Conservation (phyloP, 2,329 filamentous ascomycete genomes). For the Lasiodiplodia sp. region DNA sequence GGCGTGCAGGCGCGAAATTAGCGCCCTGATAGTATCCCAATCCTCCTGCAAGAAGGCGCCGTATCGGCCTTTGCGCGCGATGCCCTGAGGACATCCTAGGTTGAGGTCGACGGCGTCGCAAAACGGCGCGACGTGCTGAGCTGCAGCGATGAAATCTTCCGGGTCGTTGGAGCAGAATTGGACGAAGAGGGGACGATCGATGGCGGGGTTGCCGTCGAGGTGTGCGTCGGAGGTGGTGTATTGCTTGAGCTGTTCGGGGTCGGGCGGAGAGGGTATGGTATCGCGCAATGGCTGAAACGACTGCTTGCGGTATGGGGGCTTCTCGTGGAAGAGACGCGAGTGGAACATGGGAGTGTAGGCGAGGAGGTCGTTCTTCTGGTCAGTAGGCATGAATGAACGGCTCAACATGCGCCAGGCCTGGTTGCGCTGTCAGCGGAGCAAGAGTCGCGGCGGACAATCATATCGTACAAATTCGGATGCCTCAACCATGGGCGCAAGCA, state of each 20-base stretch:
- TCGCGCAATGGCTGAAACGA: constrained; percentile 76
- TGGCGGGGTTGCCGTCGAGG: constrained; percentile 84
- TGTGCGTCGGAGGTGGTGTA: constrained; percentile 39
- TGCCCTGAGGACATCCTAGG: constrained; percentile 94
- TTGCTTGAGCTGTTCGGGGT: constrained; percentile 45
- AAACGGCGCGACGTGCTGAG: constrained; percentile 78
- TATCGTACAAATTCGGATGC: constrained; percentile 90
- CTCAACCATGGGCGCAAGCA: constrained; percentile 97
- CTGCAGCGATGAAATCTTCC: constrained; percentile 79
- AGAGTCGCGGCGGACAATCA: constrained; percentile 25
- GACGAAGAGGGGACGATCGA: constrained; percentile 90
- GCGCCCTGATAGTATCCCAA: constrained; percentile 78
- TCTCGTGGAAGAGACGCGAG: constrained; percentile 84
- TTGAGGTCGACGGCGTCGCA: constrained; percentile 97
- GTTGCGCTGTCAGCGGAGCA: constrained; percentile 25
- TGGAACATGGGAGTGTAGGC: constrained; percentile 98
- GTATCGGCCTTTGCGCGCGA: constrained; percentile 88
- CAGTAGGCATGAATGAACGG: constrained; percentile 81
- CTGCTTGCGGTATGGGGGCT: constrained; percentile 74
- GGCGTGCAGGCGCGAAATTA: constrained; percentile 83
- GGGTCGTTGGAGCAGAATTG: constrained; percentile 95
- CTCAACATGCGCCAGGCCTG: constrained; percentile 96
- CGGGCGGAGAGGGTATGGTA: constrained; percentile 44
- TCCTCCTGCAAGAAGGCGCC: constrained; percentile 96
- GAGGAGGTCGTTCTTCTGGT: constrained; percentile 66